phyloP scores from a whole-genome alignment of 768 basidiomycete species.

The Leccinum truebloodii region DNA sequence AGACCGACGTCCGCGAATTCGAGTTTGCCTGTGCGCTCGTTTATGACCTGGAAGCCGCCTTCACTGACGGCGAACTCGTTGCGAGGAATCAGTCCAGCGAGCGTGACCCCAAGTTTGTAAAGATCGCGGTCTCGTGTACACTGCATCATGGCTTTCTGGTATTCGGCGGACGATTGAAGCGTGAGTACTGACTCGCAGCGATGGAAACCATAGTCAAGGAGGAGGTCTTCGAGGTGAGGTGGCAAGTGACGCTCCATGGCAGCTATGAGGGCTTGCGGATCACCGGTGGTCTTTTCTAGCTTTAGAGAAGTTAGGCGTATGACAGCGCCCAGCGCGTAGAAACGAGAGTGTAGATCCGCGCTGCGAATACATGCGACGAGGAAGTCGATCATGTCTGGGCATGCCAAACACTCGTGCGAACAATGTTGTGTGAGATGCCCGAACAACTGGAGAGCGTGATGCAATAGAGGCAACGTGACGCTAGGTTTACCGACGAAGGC shows the following conservation, averaged over 20 bases:
- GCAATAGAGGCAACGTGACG: no score
- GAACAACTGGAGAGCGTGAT: no score
- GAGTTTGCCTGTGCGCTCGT: conserved; percentile 42
- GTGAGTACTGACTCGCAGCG: conserved; percentile 49
- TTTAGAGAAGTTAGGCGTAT: conserved; percentile 49
- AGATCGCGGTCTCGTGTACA: conserved; percentile 48
- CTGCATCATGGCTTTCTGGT: conserved; percentile 54
- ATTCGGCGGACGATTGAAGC: conserved; percentile 40
- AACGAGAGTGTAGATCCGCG: no score
- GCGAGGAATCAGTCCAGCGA: conserved; percentile 49
- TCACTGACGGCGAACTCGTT: conserved; percentile 62
- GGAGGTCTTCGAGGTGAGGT: conserved; percentile 42
- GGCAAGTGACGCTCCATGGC: conserved; percentile 48
- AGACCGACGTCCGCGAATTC: conserved; percentile 48
- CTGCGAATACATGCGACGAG: no score
- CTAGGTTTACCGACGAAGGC: no score
- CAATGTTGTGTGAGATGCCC: no score
- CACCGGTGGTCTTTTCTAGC: conserved; percentile 41
- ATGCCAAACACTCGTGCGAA: no score
- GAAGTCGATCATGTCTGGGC: no score
- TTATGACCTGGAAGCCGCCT: conserved; percentile 48
- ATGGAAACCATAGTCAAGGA: conserved; percentile 48
- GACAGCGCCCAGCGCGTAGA: conserved; percentile 48
- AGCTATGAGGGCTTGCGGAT: conserved; percentile 49
- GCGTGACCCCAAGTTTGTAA: conserved; percentile 47